Evolutionary conservation across 225 moss, liverwort and hornwort species (phyloP).

Genomic region (Climacium dendroides): DNA sequence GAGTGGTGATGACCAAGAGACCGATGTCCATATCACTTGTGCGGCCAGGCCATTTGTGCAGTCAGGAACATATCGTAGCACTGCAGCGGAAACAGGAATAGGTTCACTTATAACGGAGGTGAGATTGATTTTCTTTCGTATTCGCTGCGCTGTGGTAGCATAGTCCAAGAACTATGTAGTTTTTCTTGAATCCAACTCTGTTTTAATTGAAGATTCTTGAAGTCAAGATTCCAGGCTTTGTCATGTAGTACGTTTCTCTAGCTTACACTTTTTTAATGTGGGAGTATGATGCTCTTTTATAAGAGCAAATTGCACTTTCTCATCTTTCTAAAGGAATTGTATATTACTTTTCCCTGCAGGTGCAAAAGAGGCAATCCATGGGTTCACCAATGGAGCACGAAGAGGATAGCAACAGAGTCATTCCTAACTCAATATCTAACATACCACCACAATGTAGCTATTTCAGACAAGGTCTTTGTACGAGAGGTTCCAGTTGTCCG

Average conservation of each 20-base stretch:
- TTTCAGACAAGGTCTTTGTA: constrained; percentile 40
- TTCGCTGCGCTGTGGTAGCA: background rate
- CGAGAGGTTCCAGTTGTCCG: constrained; percentile 32
- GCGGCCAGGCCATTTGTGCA: constrained; percentile 17
- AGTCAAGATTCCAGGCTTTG: background rate
- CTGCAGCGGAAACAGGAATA: constrained; percentile 21
- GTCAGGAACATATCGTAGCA: constrained; percentile 22
- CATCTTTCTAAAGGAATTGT: background rate
- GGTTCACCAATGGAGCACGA: background rate
- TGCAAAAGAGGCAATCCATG: background rate
- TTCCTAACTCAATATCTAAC: background rate
- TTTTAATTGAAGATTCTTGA: background rate
- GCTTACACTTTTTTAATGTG: background rate
- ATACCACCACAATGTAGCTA: constrained; percentile 33
- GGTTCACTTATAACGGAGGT: constrained; percentile 35
- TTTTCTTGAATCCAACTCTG: background rate
- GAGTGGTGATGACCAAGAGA: background rate
- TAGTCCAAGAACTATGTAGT: background rate
- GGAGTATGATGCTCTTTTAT: background rate
- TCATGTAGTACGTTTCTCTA: background rate
- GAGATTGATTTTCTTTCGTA: background rate
- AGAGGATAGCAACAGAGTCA: background rate
- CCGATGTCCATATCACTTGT: constrained; percentile 4
- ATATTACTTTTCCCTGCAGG: background rate
- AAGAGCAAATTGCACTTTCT: background rate